A percentile compares a stretch with the other conserved stretches of the same genome.
Conservation (phyloP, 176 grass and related monocot genomes). For the Leersia perrieri region DNA sequence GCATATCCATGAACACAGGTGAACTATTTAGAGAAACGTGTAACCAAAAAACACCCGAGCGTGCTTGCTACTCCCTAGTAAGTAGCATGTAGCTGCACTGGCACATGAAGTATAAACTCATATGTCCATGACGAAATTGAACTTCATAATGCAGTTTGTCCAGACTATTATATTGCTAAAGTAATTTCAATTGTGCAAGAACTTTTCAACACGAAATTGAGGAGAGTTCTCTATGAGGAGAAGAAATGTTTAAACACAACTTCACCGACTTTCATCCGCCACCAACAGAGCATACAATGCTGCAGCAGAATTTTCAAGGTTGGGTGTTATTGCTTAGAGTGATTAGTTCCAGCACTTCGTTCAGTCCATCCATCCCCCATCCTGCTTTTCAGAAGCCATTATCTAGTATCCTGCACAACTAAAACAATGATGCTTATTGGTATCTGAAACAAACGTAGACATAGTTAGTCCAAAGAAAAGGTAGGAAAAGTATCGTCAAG, state of each 20-base stretch:
- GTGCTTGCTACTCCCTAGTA: too few species aligned
- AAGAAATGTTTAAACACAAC: background rate
- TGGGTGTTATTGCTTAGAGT: too few species aligned
- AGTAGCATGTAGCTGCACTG: too few species aligned
- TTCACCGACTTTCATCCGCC: background rate
- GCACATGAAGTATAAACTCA: too few species aligned
- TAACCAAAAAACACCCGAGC: too few species aligned
- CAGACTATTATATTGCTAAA: background rate
- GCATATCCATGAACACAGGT: too few species aligned
- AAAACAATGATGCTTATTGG: background rate
- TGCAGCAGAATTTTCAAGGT: too few species aligned
- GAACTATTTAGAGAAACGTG: too few species aligned
- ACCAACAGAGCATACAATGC: background rate
- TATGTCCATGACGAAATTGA: too few species aligned
- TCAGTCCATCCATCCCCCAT: background rate
- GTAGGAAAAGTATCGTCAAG: background rate
- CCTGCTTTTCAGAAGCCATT: background rate
- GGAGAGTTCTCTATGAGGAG: background rate
- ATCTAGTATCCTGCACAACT: background rate
- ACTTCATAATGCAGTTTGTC: background rate
- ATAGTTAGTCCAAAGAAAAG: background rate
- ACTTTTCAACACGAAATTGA: background rate
- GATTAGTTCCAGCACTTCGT: background rate
- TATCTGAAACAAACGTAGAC: background rate
- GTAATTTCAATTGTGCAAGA: background rate